Base-by-base conservation (phyloP, 495 filamentous ascomycete species). In the Aspergillus coremiiformis region DNA sequence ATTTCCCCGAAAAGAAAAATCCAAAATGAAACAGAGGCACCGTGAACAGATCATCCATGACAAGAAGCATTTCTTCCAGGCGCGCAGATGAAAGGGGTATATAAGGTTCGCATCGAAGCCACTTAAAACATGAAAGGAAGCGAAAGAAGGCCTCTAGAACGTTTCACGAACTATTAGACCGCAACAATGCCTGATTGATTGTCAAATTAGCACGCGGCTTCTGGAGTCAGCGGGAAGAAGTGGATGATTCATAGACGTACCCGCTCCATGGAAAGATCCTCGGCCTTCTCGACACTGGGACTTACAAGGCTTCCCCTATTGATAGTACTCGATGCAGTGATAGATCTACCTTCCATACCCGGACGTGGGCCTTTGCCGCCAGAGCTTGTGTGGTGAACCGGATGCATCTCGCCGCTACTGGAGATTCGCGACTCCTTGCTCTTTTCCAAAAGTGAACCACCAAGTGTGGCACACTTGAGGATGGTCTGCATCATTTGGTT, bases 401-500 rank as follows among this genome's bases (percentile, higher is more conserved):
- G 62, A 42, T 77, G 72, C 61, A 70, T 61, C 49, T 81, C 78
- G 44, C 76, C 78, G 44, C 75, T 79, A 24, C 77, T 74, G 6
- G 78, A 80, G 20, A 79, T 69, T 42, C 79, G 72, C 10, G 76
- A 70, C 51, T 83, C 80, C 59, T 81, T 79, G 56, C 78, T 80
- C 63, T 80, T 79, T 51, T 95, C 90, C 51, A 95, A 72, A 27
- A 97, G 78, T 39, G 87, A 87, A 11, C 90, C 90, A 54, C 93
- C 92, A 23, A 97, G 82, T 3, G 92, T 96, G 11, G 87, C 88
- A 61, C 88, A 92, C 67, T 97, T 96, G 57, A 99, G 76, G 50
- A 99, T 99, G 5, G 93, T 96, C 67, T 99, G 94, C 68, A 97
- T 96, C 71, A 99, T 84, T 64, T 95, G 89, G 66, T 95, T 96